Evolutionary conservation across 352 stramenopile genomes (phyloP).

Genomic region (Globisporangium takayamanum): DNA sequence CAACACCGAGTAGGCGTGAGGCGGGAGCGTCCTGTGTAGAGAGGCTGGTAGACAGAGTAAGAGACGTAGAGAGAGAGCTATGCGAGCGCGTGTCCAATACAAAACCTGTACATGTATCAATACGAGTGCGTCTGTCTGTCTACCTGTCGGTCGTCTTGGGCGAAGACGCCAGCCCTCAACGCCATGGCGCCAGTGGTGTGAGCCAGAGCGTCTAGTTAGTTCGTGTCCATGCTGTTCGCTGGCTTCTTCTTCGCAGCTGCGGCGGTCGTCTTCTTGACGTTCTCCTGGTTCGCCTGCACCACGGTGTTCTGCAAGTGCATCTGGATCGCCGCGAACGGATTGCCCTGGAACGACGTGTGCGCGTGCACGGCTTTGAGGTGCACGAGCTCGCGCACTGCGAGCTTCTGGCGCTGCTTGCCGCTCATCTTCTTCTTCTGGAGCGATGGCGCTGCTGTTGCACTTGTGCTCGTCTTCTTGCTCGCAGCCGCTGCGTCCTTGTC

Average conservation of each 20-base stretch:
- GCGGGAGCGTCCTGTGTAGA: neutral
- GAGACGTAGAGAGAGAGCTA: neutral
- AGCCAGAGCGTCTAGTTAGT: constrained; percentile 2
- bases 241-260: constrained; percentile 18
- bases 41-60: neutral
- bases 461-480: constrained; percentile 13
- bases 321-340: constrained; percentile 84
- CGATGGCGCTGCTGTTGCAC: neutral
- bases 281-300: constrained; percentile 66
- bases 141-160: no score
- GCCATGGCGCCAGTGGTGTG: no score
- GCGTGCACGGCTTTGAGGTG: constrained; percentile 83
- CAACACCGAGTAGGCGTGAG: constrained; percentile 82
- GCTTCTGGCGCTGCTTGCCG: constrained; percentile 76
- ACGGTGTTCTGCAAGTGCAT: constrained; percentile 84
- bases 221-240: constrained; percentile 32
- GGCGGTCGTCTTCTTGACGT: constrained; percentile 37
- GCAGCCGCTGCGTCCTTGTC: constrained; percentile 31
- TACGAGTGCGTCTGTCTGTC: neutral
- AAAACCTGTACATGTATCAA: neutral
- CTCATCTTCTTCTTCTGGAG: constrained; percentile 56
- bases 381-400: constrained; percentile 75
- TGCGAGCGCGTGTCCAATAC: constrained; percentile 2
- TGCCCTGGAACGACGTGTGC: constrained; percentile 70
- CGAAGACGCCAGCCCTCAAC: neutral